Evolutionary conservation across 139 green algal species (phyloP), one percentile per base, ranked within the genome.

Genomic region (Coelastrella sp.): DNA sequence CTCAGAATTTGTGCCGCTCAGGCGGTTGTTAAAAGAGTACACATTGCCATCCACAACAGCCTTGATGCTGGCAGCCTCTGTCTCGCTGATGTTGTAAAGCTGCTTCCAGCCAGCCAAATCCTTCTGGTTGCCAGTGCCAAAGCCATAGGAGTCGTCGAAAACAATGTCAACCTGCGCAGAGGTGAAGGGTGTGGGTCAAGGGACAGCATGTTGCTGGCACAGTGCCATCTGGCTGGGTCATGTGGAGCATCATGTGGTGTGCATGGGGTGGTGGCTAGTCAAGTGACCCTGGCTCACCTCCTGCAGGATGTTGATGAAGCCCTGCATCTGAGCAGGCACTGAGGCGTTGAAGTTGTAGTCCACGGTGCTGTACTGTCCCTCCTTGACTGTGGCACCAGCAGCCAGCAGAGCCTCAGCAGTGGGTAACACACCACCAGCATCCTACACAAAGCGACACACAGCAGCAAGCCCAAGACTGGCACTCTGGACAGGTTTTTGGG

Each of bases 381-480:
- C 25, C 25, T 78, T 58, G 8, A 74, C 6, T 49, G 56, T 35
- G 7, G 25, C 82, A 63, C 82, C 82, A 20, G 82, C 63, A 78
- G 61, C 82, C 25, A 78, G 12, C 24, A 87, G 12, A 58, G 76
- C 82, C 24, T 27, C 82, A 76, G 63, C 20, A 19, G 82, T 10
- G 22, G 66, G 66, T 24, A 87, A 14, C 24, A 61, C 20, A 27
- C 83, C 95, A 22, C 94, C 95, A 9, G 94, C 95, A 83, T 96
- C 94, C 78, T 91, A 60, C 15, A 68, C 17, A 25, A 76, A 24
- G 24, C 7, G 19, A 76, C 17, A 76, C 17, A 76, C 8, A 24
- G 19, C n/a, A 17, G 7, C 15, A 76, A 25, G 12, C 14, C 63
- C 63, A 70, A 12, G 1, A 12, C 14, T 70, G 14, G 63, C 63